phyloP scores from a whole-genome alignment of 1,284 basidiomycete species.

The Tylopilus microsporus region DNA sequence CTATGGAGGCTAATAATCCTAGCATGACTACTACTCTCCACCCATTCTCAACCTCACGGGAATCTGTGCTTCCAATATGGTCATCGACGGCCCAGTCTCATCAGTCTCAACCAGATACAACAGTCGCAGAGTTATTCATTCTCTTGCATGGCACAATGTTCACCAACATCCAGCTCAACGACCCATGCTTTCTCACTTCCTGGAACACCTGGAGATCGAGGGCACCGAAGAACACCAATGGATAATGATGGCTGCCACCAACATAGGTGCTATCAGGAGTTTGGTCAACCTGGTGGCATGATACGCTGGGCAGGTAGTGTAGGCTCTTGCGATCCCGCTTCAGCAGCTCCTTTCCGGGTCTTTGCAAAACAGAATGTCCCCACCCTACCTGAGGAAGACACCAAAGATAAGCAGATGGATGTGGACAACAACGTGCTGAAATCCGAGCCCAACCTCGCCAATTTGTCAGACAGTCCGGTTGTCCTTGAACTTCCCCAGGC shows the following conservation, averaged over 20 bases:
- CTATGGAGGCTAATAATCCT: conserved; percentile 1
- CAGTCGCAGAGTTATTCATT: conserved; percentile 78
- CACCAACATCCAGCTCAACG: conserved; percentile 89
- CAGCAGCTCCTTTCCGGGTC: conserved; percentile 39
- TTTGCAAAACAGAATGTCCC: conserved; percentile 39
- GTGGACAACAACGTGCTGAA: conserved; percentile 50
- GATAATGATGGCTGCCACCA: conserved; percentile 92
- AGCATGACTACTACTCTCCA: conserved; percentile 86
- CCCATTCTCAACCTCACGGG: conserved; percentile 80
- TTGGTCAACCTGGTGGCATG: conserved; percentile 70
- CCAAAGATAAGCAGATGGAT: conserved; percentile 61
- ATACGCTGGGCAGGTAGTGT: conserved; percentile 57
- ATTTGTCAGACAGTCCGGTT: conserved; percentile 33
- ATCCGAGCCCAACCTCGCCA: conserved; percentile 34
- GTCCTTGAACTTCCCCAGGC: conserved; percentile 50
- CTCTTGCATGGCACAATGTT: conserved; percentile 94
- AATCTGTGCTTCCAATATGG: conserved; percentile 84
- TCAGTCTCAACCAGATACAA: conserved; percentile 67
- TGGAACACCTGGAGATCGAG: conserved; percentile 80
- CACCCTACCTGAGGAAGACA: conserved; percentile 33
- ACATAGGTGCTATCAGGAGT: conserved; percentile 79
- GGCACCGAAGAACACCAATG: conserved; percentile 82
- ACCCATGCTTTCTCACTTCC: conserved; percentile 78
- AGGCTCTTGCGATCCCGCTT: conserved; percentile 34
- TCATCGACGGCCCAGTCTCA: conserved; percentile 68